A percentile compares a stretch with the other conserved stretches of the same genome.
phyloP scores from a whole-genome alignment of 163 green algal species.

The Dunaliella salina region DNA sequence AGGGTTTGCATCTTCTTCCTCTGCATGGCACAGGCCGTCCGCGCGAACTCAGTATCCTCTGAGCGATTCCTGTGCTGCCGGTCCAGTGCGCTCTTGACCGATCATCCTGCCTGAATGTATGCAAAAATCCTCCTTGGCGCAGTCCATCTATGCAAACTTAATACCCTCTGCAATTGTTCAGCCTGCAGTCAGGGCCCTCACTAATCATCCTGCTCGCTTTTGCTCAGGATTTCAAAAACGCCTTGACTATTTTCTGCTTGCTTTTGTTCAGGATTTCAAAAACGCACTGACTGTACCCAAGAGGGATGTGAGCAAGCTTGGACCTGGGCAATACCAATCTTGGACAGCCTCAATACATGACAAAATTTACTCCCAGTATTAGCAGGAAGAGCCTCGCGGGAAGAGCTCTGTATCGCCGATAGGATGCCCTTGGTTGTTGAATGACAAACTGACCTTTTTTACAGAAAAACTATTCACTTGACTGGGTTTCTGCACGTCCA shows the following conservation, averaged over 20 bases:
- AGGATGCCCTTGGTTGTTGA: too few relatives aligned
- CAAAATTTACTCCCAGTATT: conserved; percentile 28
- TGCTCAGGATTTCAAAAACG: too few relatives aligned
- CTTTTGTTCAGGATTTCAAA: conserved; percentile 29
- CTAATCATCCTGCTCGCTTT: not conserved
- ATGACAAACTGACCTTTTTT: too few relatives aligned
- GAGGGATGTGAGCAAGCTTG: conserved; percentile 27
- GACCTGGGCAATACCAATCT: conserved; percentile 32
- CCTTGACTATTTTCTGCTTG: too few relatives aligned
- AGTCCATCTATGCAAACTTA: not conserved
- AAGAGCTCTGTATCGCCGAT: too few relatives aligned
- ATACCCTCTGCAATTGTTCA: not conserved
- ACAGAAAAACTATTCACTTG: too few relatives aligned
- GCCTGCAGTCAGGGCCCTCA: not conserved
- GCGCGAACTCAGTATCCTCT: too few relatives aligned
- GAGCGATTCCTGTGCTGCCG: too few relatives aligned
- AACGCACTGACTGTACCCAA: conserved; percentile 14
- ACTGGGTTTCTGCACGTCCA: too few relatives aligned
- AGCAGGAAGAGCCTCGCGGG: too few relatives aligned
- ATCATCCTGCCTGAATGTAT: not conserved
- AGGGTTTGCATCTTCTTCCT: too few relatives aligned
- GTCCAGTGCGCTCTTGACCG: not conserved
- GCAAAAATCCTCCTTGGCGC: not conserved
- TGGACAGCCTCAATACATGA: conserved; percentile 38
- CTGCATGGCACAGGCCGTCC: too few relatives aligned